These are phyloP conservation scores for Venturia oleaginea DNA, from an alignment of 2,329 filamentous ascomycete species.

Conservation along the genomic window DNA sequence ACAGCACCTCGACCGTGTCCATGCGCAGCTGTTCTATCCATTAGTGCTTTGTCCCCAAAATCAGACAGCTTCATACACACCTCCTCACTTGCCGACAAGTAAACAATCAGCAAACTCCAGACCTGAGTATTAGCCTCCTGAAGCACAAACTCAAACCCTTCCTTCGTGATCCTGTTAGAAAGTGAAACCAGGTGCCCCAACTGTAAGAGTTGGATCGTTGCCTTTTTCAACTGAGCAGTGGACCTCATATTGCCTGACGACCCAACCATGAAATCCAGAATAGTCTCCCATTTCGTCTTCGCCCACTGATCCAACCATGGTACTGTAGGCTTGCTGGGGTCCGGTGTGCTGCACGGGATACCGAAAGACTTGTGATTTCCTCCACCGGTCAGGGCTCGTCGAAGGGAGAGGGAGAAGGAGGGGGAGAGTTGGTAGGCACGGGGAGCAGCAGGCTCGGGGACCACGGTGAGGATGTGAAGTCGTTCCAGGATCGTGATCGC, in stretches of 20 bases:
- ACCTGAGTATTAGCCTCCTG: constrained; percentile 96
- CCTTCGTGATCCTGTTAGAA: constrained; percentile 65
- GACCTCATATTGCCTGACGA: constrained; percentile 27
- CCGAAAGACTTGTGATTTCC: constrained; percentile 84
- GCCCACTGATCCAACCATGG: constrained; percentile 77
- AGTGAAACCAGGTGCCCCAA: constrained; percentile 65
- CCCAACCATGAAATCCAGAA: constrained; percentile 89
- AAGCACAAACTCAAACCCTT: constrained; percentile 87
- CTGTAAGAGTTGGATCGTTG: constrained; percentile 76
- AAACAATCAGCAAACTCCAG: constrained; percentile 89
- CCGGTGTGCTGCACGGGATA: constrained; percentile 60
- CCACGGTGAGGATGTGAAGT: constrained; percentile 69
- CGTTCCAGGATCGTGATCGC: constrained; percentile 71
- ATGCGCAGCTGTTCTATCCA: constrained; percentile 47
- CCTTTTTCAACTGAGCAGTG: constrained; percentile 42
- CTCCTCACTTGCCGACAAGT: constrained; percentile 73
- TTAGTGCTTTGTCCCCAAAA: not conserved
- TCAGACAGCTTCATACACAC: constrained; percentile 24
- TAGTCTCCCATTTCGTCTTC: constrained; percentile 85
- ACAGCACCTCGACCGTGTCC: constrained; percentile 87
- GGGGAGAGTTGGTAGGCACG: constrained; percentile 68
- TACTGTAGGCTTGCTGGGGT: constrained; percentile 52
- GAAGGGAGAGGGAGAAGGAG: constrained; percentile 75
- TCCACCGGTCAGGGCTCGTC: constrained; percentile 78
- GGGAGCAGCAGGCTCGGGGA: constrained; percentile 48